These are phyloP conservation scores for Tephrocybe rancida DNA, from an alignment of 768 basidiomycete genomes.

Conservation along the genomic window DNA sequence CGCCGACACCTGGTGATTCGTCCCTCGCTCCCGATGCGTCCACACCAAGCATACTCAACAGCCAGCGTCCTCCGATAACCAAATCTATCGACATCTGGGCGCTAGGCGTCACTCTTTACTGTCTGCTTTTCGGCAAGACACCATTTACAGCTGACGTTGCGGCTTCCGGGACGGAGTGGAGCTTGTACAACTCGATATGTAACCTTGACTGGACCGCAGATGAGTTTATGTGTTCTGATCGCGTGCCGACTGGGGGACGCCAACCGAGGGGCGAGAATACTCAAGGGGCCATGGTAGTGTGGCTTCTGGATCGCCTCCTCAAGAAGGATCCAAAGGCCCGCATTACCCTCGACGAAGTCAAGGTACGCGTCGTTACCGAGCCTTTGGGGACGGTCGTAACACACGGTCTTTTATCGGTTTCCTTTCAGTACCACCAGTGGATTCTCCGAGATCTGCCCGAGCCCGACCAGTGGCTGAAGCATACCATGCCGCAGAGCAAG, in stretches of 20 bases:
- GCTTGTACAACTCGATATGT: slow-evolving; percentile 79
- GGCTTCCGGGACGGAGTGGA: slow-evolving; percentile 55
- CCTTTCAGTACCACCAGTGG: slow-evolving; percentile 60
- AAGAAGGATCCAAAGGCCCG: slow-evolving; percentile 78
- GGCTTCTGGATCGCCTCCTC: slow-evolving; percentile 74
- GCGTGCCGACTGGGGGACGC: slow-evolving; percentile 64
- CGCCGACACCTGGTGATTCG: slow-evolving; percentile 22
- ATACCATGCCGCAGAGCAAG: slow-evolving; percentile 37
- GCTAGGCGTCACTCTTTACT: slow-evolving; percentile 93
- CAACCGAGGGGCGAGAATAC: slow-evolving; percentile 41
- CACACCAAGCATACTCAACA: slow-evolving; percentile 6
- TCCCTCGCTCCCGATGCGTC: slow-evolving; percentile 28
- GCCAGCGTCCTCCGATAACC: slow-evolving; percentile 61
- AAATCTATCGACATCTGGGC: slow-evolving; percentile 99
- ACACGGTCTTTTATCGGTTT: not conserved
- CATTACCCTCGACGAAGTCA: slow-evolving; percentile 80
- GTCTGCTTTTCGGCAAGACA: slow-evolving; percentile 84
- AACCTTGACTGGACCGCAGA: slow-evolving; percentile 73
- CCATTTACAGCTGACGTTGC: slow-evolving; percentile 59
- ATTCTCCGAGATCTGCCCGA: slow-evolving; percentile 68
- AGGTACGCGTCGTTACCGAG: slow-evolving; percentile 46
- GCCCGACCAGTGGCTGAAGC: slow-evolving; percentile 67
- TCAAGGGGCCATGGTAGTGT: slow-evolving; percentile 66
- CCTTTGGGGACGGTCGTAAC: not conserved
- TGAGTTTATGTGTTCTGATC: slow-evolving; percentile 72